These are phyloP conservation scores for Fusarium irregulare DNA, from an alignment of 2,329 filamentous ascomycete species.

Conservation along the genomic window DNA sequence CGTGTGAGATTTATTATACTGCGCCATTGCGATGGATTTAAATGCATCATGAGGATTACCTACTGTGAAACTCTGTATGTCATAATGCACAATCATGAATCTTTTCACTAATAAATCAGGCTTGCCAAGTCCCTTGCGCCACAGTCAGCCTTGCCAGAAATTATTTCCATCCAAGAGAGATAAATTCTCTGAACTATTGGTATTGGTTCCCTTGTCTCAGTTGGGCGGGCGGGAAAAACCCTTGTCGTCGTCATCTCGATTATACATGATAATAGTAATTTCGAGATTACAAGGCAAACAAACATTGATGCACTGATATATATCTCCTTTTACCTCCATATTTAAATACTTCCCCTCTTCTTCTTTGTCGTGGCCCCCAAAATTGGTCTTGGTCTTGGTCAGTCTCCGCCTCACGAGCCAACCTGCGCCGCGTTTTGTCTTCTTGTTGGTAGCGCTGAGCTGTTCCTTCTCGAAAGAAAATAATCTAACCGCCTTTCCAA, in stretches of 20 bases:
- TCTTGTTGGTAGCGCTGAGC: conserved; percentile 16
- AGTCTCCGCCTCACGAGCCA: conserved; percentile 37
- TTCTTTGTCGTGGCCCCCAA: conserved; percentile 25
- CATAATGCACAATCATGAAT: background rate
- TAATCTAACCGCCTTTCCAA: conserved; percentile 18
- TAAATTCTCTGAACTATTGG: background rate
- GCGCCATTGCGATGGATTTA: background rate
- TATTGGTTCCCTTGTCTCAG: conserved; percentile 14
- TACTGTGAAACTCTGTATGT: background rate
- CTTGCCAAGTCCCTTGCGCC: background rate
- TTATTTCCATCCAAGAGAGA: background rate
- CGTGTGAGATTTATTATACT: conserved; percentile 8
- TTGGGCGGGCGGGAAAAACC: conserved; percentile 13
- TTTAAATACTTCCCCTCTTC: background rate
- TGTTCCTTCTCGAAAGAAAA: conserved; percentile 21
- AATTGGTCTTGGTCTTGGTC: background rate
- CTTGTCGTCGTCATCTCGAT: conserved; percentile 30
- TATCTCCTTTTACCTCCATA: background rate
- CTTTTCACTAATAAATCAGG: background rate
- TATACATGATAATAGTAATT: background rate
- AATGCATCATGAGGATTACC: background rate
- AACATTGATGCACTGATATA: background rate
- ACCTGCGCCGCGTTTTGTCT: conserved; percentile 23
- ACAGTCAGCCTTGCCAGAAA: background rate
- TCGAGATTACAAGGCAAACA: background rate